Conservation (phyloP, 2,329 filamentous ascomycete genomes). For the Cephalotrichum gorgonifer region DNA sequence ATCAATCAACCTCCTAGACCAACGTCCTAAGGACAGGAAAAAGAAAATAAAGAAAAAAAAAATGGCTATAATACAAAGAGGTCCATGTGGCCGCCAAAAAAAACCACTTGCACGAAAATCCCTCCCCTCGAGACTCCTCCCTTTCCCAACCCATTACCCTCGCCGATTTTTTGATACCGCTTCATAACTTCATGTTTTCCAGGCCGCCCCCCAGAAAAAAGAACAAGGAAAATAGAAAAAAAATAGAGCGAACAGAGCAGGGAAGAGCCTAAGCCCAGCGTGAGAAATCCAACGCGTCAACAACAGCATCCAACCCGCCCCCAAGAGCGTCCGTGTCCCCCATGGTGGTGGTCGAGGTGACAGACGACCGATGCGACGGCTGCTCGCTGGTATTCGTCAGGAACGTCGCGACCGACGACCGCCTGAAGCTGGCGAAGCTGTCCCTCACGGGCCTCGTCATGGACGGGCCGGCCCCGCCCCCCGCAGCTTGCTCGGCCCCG, state of each 20-base stretch:
- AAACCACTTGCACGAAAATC: not conserved
- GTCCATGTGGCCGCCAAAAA: too few relatives aligned
- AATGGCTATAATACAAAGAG: too few relatives aligned
- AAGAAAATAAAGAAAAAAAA: too few relatives aligned
- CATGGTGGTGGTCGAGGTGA: constrained; percentile 38
- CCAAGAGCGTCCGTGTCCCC: constrained; percentile 40
- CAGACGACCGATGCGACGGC: constrained; percentile 47
- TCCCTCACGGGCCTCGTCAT: constrained; percentile 41
- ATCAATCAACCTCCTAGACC: too few relatives aligned
- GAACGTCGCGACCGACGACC: constrained; percentile 57
- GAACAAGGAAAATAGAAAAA: not conserved
- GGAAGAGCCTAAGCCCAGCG: constrained; percentile 28
- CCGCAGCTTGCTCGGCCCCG: constrained; percentile 10
- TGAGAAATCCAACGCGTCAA: constrained; percentile 39
- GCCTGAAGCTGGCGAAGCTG: constrained; percentile 48
- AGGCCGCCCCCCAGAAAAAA: not conserved
- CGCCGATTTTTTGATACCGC: not conserved
- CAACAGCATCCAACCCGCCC: constrained; percentile 26
- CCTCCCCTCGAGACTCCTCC: not conserved
- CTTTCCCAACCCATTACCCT: not conserved
- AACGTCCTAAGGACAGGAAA: too few relatives aligned
- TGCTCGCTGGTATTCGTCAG: constrained; percentile 47
- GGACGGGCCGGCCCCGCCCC: constrained; percentile 19
- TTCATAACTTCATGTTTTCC: not conserved
- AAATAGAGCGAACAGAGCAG: not conserved